Evolutionary conservation across 73 alveolate species (phyloP).

Genomic region (Blepharisma japonicum): DNA sequence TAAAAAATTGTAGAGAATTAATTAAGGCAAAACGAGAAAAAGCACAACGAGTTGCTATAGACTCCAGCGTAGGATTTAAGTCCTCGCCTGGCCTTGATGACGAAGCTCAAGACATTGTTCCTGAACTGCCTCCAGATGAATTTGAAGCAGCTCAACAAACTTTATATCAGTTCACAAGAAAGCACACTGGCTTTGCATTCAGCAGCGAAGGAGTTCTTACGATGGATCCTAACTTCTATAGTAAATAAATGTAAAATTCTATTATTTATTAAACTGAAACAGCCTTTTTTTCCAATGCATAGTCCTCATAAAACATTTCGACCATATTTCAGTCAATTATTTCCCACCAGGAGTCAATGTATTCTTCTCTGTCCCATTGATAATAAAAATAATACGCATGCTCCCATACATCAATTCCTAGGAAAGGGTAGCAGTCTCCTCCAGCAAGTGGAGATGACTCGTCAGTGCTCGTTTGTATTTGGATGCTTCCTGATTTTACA

Average conservation of each 20-base stretch:
- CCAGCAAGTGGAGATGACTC: constrained; percentile 19
- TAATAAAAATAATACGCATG: constrained; percentile 32
- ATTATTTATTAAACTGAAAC: constrained; percentile 11
- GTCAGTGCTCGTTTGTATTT: background rate
- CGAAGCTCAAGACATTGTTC: background rate
- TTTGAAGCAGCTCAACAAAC: background rate
- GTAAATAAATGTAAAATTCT: no score
- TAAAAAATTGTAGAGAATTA: background rate
- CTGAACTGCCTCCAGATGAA: background rate
- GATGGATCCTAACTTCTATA: no score
- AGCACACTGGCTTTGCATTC: constrained; percentile 61
- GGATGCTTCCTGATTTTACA: constrained; percentile 2
- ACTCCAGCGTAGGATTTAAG: no score
- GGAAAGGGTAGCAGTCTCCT: background rate
- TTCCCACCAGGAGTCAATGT: constrained; percentile 29
- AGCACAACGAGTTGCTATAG: no score
- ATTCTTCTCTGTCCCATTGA: background rate
- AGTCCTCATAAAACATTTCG: constrained; percentile 1
- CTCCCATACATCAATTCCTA: constrained; percentile 32
- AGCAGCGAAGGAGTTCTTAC: constrained; percentile 58
- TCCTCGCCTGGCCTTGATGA: background rate
- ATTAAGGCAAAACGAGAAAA: background rate
- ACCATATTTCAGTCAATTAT: constrained; percentile 30
- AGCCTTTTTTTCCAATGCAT: background rate
- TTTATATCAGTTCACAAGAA: background rate